phyloP scores from a whole-genome alignment of 1,284 basidiomycete genomes.

The Fomitopsis schrenkii region DNA sequence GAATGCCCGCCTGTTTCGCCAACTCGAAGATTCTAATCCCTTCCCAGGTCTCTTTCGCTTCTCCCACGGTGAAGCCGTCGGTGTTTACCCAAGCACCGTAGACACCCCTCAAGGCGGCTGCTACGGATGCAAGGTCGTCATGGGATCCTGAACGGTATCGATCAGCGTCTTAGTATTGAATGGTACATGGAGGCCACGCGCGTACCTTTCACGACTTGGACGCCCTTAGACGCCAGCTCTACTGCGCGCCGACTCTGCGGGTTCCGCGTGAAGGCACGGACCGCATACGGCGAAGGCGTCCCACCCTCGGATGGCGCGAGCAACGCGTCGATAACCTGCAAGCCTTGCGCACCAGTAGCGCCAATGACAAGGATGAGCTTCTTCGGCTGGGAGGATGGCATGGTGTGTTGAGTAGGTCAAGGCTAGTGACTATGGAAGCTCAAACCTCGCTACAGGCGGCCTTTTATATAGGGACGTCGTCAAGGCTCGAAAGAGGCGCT shows the following conservation, averaged over 20 bases:
- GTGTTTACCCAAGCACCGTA: constrained; percentile 47
- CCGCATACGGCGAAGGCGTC: constrained; percentile 38
- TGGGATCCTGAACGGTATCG: too few species aligned
- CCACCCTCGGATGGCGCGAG: constrained; percentile 34
- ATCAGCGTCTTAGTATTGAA: neutral
- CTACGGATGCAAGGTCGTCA: constrained; percentile 32
- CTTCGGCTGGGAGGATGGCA: constrained; percentile 1
- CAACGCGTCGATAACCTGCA: constrained; percentile 40
- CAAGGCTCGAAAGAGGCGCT: too few species aligned
- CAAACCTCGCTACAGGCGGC: too few species aligned
- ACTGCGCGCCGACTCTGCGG: constrained; percentile 31
- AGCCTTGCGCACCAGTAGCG: constrained; percentile 45
- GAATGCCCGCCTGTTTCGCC: constrained; percentile 36
- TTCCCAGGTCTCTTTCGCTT: constrained; percentile 37
- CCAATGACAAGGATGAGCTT: constrained; percentile 47
- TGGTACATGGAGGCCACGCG: too few species aligned
- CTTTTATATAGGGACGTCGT: too few species aligned
- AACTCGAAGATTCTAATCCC: constrained; percentile 45
- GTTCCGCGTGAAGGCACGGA: constrained; percentile 43
- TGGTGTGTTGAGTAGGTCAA: too few species aligned
- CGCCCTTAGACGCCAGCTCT: constrained; percentile 27
- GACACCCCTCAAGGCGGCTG: constrained; percentile 33
- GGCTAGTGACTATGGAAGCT: too few species aligned
- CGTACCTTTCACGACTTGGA: constrained; percentile 30
- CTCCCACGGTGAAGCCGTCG: constrained; percentile 43